These are phyloP conservation scores for Penstemon barbatus DNA, from an alignment of 257 asterid genomes.

Conservation along the genomic window DNA sequence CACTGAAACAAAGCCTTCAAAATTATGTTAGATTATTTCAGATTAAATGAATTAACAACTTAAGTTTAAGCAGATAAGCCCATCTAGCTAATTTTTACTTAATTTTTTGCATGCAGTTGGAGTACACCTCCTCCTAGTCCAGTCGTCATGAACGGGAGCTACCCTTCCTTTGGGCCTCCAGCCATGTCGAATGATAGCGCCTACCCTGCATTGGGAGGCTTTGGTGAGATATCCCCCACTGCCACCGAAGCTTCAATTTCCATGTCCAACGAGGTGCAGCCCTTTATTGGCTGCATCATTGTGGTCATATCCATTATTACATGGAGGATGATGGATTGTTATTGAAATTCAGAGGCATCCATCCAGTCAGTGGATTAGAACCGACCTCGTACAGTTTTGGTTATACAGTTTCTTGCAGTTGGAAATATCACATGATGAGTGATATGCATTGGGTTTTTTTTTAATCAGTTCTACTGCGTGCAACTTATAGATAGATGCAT, in stretches of 20 bases:
- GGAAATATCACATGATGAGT: no score
- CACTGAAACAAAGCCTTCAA: no score
- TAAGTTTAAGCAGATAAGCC: background rate
- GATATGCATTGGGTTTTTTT: background rate
- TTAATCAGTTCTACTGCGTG: background rate
- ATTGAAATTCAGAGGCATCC: conserved; percentile 23
- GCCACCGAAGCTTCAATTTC: conserved; percentile 38
- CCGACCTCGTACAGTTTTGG: conserved; percentile 37
- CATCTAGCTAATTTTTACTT: background rate
- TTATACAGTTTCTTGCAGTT: conserved; percentile 26
- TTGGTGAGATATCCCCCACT: conserved; percentile 49
- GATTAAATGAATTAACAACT: no score
- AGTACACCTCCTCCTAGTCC: conserved; percentile 32
- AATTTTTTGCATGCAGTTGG: conserved; percentile 35
- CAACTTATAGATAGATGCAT: no score
- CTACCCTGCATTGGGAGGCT: conserved; percentile 20
- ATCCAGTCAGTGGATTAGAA: conserved; percentile 15
- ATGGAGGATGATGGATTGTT: conserved; percentile 26
- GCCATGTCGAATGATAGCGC: conserved; percentile 34
- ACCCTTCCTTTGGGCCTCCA: conserved; percentile 29
- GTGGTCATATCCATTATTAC: conserved; percentile 39
- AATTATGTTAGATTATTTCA: no score
- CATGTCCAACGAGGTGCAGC: conserved; percentile 39
- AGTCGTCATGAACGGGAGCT: no score
- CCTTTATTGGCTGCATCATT: conserved; percentile 43